phyloP scores from a whole-genome alignment of 768 basidiomycete genomes.

The Naganishia kalamii region DNA sequence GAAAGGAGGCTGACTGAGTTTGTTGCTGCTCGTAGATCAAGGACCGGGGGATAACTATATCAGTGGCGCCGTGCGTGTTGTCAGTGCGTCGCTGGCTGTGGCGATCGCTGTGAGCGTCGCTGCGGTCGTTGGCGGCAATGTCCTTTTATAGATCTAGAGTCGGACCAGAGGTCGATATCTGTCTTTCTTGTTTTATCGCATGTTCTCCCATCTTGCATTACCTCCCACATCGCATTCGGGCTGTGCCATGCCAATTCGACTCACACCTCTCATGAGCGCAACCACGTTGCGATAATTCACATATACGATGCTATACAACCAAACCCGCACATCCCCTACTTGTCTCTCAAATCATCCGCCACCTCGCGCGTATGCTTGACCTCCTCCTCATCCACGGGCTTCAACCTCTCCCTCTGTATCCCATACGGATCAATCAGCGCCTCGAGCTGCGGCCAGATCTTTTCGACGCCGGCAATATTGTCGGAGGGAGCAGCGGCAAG shows the following conservation, averaged over 20 bases:
- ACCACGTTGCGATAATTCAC: no score
- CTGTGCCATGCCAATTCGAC: no score
- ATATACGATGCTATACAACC: no score
- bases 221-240: no score
- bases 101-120: not conserved
- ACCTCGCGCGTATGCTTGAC: conserved; percentile 32
- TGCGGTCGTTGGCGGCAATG: not conserved
- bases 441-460: conserved; percentile 46
- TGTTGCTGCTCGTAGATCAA: not conserved
- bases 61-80: not conserved
- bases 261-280: no score
- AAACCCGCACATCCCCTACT: not conserved
- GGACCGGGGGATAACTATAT: conserved; percentile 12
- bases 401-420: conserved; percentile 23
- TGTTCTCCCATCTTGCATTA: no score
- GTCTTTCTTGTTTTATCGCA: no score
- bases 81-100: not conserved
- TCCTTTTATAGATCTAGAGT: not conserved
- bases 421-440: conserved; percentile 42
- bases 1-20: not conserved
- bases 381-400: conserved; percentile 23
- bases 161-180: no score
- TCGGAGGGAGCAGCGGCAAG: conserved; percentile 24
- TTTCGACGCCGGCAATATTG: conserved; percentile 34
- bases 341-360: conserved; percentile 42